Base-by-base conservation (phyloP, 345 rosid species). In the Eucalyptus rudis region DNA sequence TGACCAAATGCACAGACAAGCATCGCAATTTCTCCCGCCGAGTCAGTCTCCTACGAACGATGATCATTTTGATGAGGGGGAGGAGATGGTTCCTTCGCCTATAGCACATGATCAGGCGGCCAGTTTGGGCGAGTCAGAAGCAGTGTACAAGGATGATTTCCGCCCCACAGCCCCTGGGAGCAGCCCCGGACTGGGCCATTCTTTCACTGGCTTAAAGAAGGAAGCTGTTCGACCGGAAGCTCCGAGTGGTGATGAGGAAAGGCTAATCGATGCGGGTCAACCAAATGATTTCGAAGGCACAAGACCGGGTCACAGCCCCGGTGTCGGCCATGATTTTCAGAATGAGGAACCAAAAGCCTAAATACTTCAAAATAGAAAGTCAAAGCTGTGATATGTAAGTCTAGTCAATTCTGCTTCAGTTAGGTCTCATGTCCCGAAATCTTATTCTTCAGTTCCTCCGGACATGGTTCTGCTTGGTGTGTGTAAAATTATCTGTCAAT, bases 151-250 rank as follows among this genome's bases (percentile, higher is more conserved):
- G 87, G 87, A 90, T 29, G 89, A 83, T 56, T 92, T 90, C 80
- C 86, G 66, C 29, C 92, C 93, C 13, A 93, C 94, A 22, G 64
- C 87, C 54, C 96, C 93, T 2, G 94, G 95, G 13, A 90, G 81
- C 89, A 95, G 93, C 88, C 95, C 94, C 10, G 93, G 93, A 2
- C 83, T 86, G 25, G 93, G 93, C 4, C 94, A 94, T 58, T 85
- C 87, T 43, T 76, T 27, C 52, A 5, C 11, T 19, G 56, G 56
- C 56, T 19, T 52, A 52, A 52, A 52, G 56, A 52, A 52, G 56
- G 22, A 52, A 52, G 86, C 83, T 22, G 85, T 8, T 27, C 87
- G 33, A n/a, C 49, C 90, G 49, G 50, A 89, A 17, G 86, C 86
- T 56, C 33, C 27, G n/a, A 86, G 52, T 49, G 51, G 51, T 49